These are phyloP conservation scores for Kodamaea jinghongensis DNA, from an alignment of 805 yeast genomes.

Conservation along the genomic window DNA sequence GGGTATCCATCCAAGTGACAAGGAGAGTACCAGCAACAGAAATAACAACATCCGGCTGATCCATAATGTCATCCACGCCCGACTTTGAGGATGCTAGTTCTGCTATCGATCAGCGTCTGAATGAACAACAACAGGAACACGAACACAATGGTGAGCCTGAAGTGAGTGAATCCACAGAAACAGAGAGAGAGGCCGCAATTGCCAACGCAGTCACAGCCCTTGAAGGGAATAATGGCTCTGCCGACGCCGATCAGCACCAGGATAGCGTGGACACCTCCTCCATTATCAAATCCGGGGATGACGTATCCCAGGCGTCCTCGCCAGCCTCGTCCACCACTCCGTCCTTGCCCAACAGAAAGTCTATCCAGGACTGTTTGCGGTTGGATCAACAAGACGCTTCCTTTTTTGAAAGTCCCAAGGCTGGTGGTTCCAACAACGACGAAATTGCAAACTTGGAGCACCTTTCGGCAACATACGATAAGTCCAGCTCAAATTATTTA, in stretches of 20 bases:
- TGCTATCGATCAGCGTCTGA: slow-evolving; percentile 5
- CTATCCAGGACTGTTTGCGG: slow-evolving; percentile 21
- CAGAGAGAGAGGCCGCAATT: neutral
- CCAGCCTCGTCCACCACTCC: slow-evolving; percentile 18
- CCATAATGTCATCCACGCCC: slow-evolving; percentile 17
- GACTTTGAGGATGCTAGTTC: slow-evolving; percentile 23
- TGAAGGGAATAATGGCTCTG: neutral
- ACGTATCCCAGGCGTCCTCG: slow-evolving; percentile 1
- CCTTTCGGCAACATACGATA: slow-evolving; percentile 20
- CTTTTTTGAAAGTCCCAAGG: slow-evolving; percentile 10
- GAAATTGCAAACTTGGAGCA: slow-evolving; percentile 12
- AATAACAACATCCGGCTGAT: too few relatives aligned
- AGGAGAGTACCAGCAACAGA: too few relatives aligned
- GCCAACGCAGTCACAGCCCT: slow-evolving; percentile 2
- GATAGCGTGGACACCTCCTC: slow-evolving; percentile 6
- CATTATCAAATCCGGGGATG: slow-evolving; percentile 1
- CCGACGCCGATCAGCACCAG: slow-evolving; percentile 1
- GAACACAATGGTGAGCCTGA: slow-evolving; percentile 3
- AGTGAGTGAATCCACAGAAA: neutral
- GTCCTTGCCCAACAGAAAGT: slow-evolving; percentile 33
- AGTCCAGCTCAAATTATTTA: slow-evolving; percentile 43
- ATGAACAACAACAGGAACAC: slow-evolving; percentile 8
- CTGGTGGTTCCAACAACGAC: slow-evolving; percentile 1
- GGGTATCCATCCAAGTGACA: too few relatives aligned
- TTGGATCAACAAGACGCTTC: slow-evolving; percentile 21